Conservation (phyloP, 305 asterid species). For the Solanum hybrid region DNA sequence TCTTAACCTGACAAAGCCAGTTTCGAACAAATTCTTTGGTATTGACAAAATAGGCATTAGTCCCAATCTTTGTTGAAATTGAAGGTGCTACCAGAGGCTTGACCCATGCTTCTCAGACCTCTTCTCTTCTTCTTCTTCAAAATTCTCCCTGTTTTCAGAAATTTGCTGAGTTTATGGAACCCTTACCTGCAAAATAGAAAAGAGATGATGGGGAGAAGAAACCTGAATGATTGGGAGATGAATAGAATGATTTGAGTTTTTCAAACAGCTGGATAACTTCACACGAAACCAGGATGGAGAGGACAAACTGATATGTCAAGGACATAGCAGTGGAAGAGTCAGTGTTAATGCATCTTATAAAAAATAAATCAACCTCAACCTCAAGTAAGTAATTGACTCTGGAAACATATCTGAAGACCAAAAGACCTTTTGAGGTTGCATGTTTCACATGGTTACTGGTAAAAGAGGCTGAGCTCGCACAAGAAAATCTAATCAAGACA, state of each 20-base stretch:
- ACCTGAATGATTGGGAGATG: not conserved
- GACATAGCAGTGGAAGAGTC: not conserved
- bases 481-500: not conserved
- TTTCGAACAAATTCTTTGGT: not conserved
- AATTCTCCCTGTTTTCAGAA: not conserved
- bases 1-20: not conserved
- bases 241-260: not conserved
- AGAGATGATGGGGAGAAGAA: not conserved
- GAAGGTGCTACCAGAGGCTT: not conserved
- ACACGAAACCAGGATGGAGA: not conserved
- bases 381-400: not conserved
- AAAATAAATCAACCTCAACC: not conserved
- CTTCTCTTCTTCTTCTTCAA: not conserved
- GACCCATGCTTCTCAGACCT: not conserved
- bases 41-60: not conserved
- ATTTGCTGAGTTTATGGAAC: not conserved
- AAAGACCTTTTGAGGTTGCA: not conserved
- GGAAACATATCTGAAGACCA: not conserved
- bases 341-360: not conserved
- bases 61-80: not conserved
- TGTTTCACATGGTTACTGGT: not conserved
- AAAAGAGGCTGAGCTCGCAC: not conserved
- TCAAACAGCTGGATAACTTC: not conserved
- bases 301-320: not conserved
- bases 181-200: not conserved